Percentiles rank a stretch among this genome's conserved stretches.
Evolutionary conservation across 345 rosid genomes (phyloP).

Genomic region (Pugionium dolabratum): DNA sequence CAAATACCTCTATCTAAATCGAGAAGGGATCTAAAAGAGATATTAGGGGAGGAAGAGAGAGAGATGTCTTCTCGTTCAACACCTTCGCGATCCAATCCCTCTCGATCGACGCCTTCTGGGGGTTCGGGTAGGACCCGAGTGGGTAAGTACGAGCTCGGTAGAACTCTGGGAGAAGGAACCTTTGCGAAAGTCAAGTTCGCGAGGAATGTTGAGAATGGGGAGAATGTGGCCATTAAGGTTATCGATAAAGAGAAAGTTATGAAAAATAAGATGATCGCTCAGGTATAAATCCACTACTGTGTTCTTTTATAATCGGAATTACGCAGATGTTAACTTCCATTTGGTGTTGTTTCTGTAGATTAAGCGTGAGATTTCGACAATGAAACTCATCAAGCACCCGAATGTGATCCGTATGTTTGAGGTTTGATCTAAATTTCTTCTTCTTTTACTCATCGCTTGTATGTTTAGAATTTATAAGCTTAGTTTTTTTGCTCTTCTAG

Average conservation of each 20-base stretch:
- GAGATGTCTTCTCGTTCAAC: slow-evolving; percentile 45
- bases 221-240: slow-evolving; percentile 84
- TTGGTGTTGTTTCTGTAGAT: slow-evolving; percentile 48
- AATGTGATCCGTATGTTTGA: slow-evolving; percentile 95
- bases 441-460: too few relatives aligned
- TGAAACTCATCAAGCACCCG: slow-evolving; percentile 91
- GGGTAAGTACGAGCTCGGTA: slow-evolving; percentile 92
- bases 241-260: slow-evolving; percentile 91
- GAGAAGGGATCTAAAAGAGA: slow-evolving; percentile 5
- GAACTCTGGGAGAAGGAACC: slow-evolving; percentile 93
- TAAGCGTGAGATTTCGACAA: slow-evolving; percentile 91
- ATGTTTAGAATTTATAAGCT: too few relatives aligned
- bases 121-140: slow-evolving; percentile 69
- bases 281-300: slow-evolving; percentile 45
- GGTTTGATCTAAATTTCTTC: slow-evolving; percentile 48
- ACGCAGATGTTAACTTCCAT: background rate
- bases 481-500: too few relatives aligned
- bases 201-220: slow-evolving; percentile 63
- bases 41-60: background rate
- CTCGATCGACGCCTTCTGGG: slow-evolving; percentile 31
- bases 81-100: slow-evolving; percentile 36
- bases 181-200: slow-evolving; percentile 99
- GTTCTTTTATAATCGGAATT: background rate
- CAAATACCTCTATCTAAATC: too few relatives aligned
- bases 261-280: slow-evolving; percentile 89